Conservation (phyloP, 352 stramenopile species). For the Globisporangium paddicum region DNA sequence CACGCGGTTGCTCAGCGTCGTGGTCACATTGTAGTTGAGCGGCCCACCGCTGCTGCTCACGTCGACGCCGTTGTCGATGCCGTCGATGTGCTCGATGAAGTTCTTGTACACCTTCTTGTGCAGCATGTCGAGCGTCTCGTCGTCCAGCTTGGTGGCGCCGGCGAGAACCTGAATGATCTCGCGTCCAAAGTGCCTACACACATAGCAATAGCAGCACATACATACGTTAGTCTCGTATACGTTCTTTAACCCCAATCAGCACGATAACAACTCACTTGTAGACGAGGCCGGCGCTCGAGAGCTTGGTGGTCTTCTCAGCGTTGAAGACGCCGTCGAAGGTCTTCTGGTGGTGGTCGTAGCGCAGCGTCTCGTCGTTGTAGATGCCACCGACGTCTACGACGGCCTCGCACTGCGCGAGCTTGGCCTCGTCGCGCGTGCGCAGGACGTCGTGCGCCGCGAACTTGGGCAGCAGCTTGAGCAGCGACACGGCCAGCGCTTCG, state of each 20-base stretch:
- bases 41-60: slow-evolving; percentile 33
- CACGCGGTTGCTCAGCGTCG: slow-evolving; percentile 85
- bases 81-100: slow-evolving; percentile 98
- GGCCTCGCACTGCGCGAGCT: slow-evolving; percentile 92
- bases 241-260: too few relatives aligned
- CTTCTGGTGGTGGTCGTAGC: slow-evolving; percentile 99
- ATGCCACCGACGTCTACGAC: slow-evolving; percentile 97
- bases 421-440: slow-evolving; percentile 87
- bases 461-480: slow-evolving; percentile 93
- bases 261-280: slow-evolving; percentile 95
- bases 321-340: slow-evolving; percentile 87
- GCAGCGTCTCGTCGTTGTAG: slow-evolving; percentile 87
- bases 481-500: slow-evolving; percentile 96
- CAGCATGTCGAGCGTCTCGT: slow-evolving; percentile 76
- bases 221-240: background rate
- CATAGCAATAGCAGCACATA: background rate
- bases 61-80: slow-evolving; percentile 98
- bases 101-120: slow-evolving; percentile 94
- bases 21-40: slow-evolving; percentile 76
- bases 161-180: slow-evolving; percentile 90
- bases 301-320: slow-evolving; percentile 76
- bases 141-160: slow-evolving; percentile 40
- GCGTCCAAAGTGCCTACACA: slow-evolving; percentile 91
- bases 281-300: slow-evolving; percentile 95
- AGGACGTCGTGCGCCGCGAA: slow-evolving; percentile 82